phyloP scores from a whole-genome alignment of 2,329 filamentous ascomycete species.

The Geoglossum cookeanum region DNA sequence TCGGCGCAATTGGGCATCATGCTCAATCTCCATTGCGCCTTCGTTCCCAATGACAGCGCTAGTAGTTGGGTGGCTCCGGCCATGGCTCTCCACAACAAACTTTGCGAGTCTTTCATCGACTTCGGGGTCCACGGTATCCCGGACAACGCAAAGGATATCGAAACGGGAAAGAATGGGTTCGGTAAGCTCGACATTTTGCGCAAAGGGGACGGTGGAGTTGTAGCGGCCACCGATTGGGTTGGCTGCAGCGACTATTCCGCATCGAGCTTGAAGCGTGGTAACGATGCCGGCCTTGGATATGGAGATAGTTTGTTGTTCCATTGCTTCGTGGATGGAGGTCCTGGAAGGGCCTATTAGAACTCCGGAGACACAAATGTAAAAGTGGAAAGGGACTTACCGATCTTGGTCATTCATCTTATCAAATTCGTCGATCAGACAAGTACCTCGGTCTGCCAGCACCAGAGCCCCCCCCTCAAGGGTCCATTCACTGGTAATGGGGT shows the following conservation, averaged over 20 bases:
- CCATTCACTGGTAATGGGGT: constrained; percentile 93
- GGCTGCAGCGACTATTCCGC: constrained; percentile 87
- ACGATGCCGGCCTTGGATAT: constrained; percentile 98
- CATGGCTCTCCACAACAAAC: constrained; percentile 90
- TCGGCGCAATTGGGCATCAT: constrained; percentile 18
- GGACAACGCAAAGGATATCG: constrained; percentile 88
- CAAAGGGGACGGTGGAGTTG: constrained; percentile 90
- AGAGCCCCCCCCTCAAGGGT: constrained; percentile 90
- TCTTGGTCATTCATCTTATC: constrained; percentile 99
- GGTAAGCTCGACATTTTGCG: constrained; percentile 87
- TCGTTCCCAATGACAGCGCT: constrained; percentile 17
- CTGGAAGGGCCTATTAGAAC: constrained; percentile 18
- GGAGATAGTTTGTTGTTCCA: constrained; percentile 99
- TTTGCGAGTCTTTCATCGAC: constrained; percentile 87
- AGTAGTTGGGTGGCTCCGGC: constrained; percentile 57
- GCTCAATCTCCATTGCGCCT: constrained; percentile 44
- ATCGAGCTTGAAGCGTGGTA: constrained; percentile 86
- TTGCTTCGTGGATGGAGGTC: constrained; percentile 96
- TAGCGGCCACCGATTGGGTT: constrained; percentile 94
- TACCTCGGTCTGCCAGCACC: constrained; percentile 85
- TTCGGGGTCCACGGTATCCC: constrained; percentile 78
- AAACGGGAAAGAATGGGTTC: constrained; percentile 97
- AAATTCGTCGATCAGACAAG: constrained; percentile 94
- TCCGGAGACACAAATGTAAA: neutral
- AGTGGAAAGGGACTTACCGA: constrained; percentile 15